These are phyloP conservation scores for Tanacetum coccineum DNA, from an alignment of 129 eudicot species.

Conservation along the genomic window DNA sequence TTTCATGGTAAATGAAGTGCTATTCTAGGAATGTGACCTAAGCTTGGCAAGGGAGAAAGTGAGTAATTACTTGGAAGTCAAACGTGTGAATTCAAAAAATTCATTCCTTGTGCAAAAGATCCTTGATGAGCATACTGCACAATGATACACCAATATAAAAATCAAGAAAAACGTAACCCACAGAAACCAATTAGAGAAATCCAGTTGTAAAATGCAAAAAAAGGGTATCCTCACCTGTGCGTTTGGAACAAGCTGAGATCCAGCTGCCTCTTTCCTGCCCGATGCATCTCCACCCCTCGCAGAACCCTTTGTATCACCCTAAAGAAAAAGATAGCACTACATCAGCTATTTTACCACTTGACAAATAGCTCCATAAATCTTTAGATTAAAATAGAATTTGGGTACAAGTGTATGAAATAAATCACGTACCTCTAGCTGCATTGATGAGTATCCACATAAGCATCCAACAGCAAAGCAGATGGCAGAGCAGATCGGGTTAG, in stretches of 20 bases:
- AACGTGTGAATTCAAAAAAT: conserved; percentile 61
- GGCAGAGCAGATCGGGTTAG: conserved; percentile 20
- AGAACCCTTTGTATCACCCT: conserved; percentile 94
- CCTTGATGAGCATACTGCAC: conserved; percentile 83
- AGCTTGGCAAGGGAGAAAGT: background rate
- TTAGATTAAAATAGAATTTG: background rate
- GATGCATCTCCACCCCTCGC: conserved; percentile 80
- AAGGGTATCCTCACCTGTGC: conserved; percentile 45
- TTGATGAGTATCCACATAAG: conserved; percentile 15
- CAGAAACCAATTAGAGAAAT: background rate
- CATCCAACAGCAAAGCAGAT: conserved; percentile 21
- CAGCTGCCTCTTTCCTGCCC: conserved; percentile 49
- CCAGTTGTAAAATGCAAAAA: background rate
- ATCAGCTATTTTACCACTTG: conserved; percentile 10
- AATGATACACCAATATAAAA: background rate
- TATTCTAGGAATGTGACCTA: background rate
- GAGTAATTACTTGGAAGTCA: conserved; percentile 38
- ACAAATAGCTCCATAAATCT: background rate
- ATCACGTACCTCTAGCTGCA: conserved; percentile 70
- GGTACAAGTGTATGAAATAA: background rate
- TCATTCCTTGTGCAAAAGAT: conserved; percentile 68
- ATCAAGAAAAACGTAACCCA: conserved; percentile 2
- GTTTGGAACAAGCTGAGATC: conserved; percentile 60
- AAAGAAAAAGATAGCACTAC: conserved; percentile 7
- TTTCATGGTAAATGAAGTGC: background rate